Conservation (phyloP, 2,329 filamentous ascomycete genomes). For the Penicillium janthinellum region DNA sequence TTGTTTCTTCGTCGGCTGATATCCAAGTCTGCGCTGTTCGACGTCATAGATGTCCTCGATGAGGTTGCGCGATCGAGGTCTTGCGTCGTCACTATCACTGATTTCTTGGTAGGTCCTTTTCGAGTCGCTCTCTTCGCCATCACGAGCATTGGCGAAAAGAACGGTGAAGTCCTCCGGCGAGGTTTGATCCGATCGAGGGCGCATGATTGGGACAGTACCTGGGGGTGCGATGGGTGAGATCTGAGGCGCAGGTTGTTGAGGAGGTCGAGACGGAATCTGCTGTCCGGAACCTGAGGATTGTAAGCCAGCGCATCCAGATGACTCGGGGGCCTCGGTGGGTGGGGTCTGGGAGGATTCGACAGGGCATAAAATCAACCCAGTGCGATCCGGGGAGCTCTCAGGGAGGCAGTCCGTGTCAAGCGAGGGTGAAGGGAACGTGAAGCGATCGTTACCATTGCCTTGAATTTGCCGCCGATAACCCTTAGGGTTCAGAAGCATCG, state of each 20-base stretch:
- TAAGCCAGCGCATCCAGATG: constrained; percentile 25
- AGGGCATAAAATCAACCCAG: background rate
- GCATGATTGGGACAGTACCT: constrained; percentile 29
- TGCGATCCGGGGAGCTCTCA: background rate
- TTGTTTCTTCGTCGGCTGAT: constrained; percentile 65
- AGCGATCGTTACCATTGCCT: constrained; percentile 36
- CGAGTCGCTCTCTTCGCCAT: constrained; percentile 29
- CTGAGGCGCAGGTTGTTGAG: constrained; percentile 9
- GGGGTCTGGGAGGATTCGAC: background rate
- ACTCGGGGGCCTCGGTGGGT: constrained; percentile 18
- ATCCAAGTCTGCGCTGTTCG: constrained; percentile 62
- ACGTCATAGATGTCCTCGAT: constrained; percentile 78
- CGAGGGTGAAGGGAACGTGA: constrained; percentile 7
- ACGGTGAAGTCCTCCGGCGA: constrained; percentile 28
- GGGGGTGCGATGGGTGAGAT: constrained; percentile 23
- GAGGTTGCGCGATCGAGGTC: constrained; percentile 43
- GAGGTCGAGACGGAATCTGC: constrained; percentile 10
- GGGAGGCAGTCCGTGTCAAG: constrained; percentile 5
- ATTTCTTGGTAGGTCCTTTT: constrained; percentile 37
- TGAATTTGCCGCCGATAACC: constrained; percentile 41
- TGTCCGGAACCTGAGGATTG: constrained; percentile 24
- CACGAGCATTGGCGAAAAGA: constrained; percentile 29
- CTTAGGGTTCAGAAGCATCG: constrained; percentile 49
- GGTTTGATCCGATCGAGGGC: constrained; percentile 21
- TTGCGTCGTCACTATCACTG: constrained; percentile 34